Evolutionary conservation across 345 rosid genomes (phyloP), one percentile per base, ranked within the genome.

Genomic region (Streptanthus diversifolius): DNA sequence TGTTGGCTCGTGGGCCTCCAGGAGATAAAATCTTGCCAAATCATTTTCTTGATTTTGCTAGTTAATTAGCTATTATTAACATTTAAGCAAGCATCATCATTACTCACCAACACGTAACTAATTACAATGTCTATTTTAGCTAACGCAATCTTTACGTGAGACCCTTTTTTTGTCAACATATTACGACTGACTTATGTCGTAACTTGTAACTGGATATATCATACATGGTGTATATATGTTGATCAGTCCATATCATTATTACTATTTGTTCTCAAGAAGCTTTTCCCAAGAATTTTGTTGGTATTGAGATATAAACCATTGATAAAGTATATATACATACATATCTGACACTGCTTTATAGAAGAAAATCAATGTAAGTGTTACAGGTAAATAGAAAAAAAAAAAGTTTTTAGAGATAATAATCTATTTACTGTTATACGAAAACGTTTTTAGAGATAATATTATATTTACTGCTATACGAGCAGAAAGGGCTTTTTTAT

Each of bases 1-100:
- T 59, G 48, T 52, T 49, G 41, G 79, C 32, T 68, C 11, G 69
- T 75, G 74, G 79, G 70, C 58, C 79, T 61, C 25, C 47, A 43
- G 27, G 58, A 61, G 70, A 61, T 61, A 52, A 61, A 22, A 30
- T 74, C 68, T 6, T 75, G 70, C 62, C 68, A 58, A 66, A 74
- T 48, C 36, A 58, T 4, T 52, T 35, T 33, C 69, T 68, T 75
- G 49, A 52, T 75, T 68, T 75, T 57, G 41, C 68, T 75, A 68
- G 63, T 30, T 68, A 52, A 30, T 32, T 40, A 49, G 21, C 37
- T 21, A 25, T n/a, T n/a, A n/a, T n/a, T 54, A 37, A 49, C 67
- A 27, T 66, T 18, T 48, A 58, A 58, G 52, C 44, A 47, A 58
- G 5, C 22, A 37, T 71, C 15, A 40, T 33, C 3, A 54, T 19